phyloP scores from a whole-genome alignment of 148 eudicot genomes.

The Chenopodium quinoa region DNA sequence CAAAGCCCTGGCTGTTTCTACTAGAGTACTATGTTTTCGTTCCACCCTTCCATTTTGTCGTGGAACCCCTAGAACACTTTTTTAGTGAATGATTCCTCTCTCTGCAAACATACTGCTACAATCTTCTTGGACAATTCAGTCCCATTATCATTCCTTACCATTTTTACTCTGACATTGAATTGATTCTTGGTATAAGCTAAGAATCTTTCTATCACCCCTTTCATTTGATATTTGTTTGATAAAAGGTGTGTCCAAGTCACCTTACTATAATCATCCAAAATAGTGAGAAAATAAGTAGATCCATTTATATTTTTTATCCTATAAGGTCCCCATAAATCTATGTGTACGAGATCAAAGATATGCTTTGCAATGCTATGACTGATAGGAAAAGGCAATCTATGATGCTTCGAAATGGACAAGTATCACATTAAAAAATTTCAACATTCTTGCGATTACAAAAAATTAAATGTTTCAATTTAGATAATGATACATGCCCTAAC shows the following conservation, averaged over 20 bases:
- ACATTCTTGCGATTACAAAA: neutral
- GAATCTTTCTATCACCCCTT: neutral
- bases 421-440: neutral
- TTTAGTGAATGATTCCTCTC: neutral
- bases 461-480: neutral
- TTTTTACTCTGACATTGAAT: neutral
- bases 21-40: neutral
- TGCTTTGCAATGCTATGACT: neutral
- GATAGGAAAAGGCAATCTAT: neutral
- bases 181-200: neutral
- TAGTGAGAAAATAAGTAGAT: neutral
- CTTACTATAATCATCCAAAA: neutral
- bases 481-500: neutral
- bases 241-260: neutral
- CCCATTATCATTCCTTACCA: neutral
- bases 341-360: neutral
- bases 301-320: neutral
- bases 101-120: neutral
- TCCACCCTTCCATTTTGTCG: neutral
- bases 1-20: neutral
- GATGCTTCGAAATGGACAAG: neutral
- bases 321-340: conserved; percentile 1
- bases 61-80: neutral
- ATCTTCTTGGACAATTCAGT: neutral
- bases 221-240: neutral